A percentile compares a stretch with the other conserved stretches of the same genome.
phyloP scores from a whole-genome alignment of 2,329 filamentous ascomycete genomes.

The Penicillium sp. region DNA sequence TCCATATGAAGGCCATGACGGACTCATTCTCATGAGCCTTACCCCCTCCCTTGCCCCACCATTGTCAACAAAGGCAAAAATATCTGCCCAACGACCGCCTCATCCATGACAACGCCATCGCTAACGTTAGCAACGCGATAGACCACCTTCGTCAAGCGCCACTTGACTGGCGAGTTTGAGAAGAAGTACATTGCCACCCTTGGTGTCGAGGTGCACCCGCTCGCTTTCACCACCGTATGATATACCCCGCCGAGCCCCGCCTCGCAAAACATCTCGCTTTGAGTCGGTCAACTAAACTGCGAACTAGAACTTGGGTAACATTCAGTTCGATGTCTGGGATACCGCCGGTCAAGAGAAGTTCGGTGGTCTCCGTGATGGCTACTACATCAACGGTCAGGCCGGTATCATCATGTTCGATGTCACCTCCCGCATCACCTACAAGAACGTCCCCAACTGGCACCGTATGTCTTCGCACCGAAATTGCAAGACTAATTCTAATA shows the following conservation, averaged over 20 bases:
- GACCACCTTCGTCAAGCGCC: conserved; percentile 99
- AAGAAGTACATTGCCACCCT: conserved; percentile 99
- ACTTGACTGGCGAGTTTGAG: conserved; percentile 99
- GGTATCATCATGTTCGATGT: conserved; percentile 99
- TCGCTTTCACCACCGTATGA: conserved; percentile 95
- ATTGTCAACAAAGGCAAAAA: conserved; percentile 27
- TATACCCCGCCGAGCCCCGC: conserved; percentile 54
- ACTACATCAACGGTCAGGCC: conserved; percentile 99
- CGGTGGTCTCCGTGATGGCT: conserved; percentile 95
- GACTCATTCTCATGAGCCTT: conserved; percentile 8
- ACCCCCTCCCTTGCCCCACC: conserved; percentile 18
- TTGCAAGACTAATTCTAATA: neutral
- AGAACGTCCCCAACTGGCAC: conserved; percentile 99
- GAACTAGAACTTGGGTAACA: conserved; percentile 76
- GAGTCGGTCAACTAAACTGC: conserved; percentile 24
- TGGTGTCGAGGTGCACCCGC: conserved; percentile 98
- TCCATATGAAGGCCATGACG: neutral
- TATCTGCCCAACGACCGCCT: conserved; percentile 23
- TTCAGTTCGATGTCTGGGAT: conserved; percentile 99
- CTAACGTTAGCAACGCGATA: conserved; percentile 40
- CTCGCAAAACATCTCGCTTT: conserved; percentile 16
- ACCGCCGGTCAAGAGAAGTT: conserved; percentile 99
- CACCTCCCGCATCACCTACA: conserved; percentile 99
- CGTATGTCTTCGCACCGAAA: conserved; percentile 59
- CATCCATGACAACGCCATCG: conserved; percentile 14